A percentile compares a stretch with the other conserved stretches of the same genome.
Evolutionary conservation across 2,329 filamentous ascomycete genomes (phyloP).

Genomic region (Curvularia spicifera): DNA sequence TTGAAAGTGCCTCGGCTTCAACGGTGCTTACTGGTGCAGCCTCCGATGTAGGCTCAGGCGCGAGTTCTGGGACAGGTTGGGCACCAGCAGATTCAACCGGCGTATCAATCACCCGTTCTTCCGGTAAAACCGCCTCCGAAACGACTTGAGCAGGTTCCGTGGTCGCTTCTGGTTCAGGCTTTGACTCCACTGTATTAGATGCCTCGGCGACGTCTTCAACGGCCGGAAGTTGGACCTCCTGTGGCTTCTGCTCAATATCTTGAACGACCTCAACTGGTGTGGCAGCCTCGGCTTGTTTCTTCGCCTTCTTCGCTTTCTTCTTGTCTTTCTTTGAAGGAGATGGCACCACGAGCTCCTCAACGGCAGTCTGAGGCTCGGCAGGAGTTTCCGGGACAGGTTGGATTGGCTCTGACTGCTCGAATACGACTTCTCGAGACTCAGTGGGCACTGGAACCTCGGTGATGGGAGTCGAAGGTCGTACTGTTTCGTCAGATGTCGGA

Average conservation of each 20-base stretch:
- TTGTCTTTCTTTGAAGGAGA: slow-evolving; percentile 28
- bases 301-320: slow-evolving; percentile 37
- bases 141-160: slow-evolving; percentile 12
- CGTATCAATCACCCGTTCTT: slow-evolving; percentile 6
- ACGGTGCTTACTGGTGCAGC: not conserved
- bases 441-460: slow-evolving; percentile 1
- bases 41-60: slow-evolving; percentile 4
- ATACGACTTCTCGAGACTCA: slow-evolving; percentile 5
- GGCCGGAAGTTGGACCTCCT: not conserved
- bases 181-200: not conserved
- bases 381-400: slow-evolving; percentile 21
- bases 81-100: not conserved
- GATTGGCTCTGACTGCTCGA: slow-evolving; percentile 4
- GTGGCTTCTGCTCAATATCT: slow-evolving; percentile 8
- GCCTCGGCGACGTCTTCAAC: not conserved
- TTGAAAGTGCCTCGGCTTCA: slow-evolving; percentile 4
- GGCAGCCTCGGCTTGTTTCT: slow-evolving; percentile 24
- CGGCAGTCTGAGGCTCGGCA: slow-evolving; percentile 9
- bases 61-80: not conserved
- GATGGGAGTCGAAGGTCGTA: not conserved
- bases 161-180: not conserved
- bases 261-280: slow-evolving; percentile 18
- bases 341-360: slow-evolving; percentile 14
- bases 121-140: slow-evolving; percentile 9
- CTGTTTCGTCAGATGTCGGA: slow-evolving; percentile 4